Conservation (phyloP, 1,284 basidiomycete species). For the Cryptococcus amylolentus region DNA sequence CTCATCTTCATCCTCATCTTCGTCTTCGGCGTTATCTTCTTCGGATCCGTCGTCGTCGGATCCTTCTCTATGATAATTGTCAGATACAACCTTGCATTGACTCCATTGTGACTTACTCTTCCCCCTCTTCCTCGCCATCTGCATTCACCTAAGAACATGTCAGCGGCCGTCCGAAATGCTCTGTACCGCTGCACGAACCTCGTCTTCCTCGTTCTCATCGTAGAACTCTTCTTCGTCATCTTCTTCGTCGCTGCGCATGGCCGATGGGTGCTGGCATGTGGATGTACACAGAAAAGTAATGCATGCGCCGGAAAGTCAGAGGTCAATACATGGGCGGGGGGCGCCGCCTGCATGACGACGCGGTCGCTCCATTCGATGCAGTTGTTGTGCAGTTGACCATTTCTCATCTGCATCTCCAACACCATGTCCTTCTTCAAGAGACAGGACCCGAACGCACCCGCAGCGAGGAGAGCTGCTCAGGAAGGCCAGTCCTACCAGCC, state of each 20-base stretch:
- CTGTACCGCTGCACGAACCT: conserved; percentile 11
- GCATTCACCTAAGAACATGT: conserved; percentile 11
- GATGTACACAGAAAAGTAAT: too few relatives aligned
- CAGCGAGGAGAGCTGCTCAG: conserved; percentile 29
- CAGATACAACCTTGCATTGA: not conserved
- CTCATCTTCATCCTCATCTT: conserved; percentile 14
- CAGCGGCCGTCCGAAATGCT: not conserved
- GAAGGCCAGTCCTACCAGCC: conserved; percentile 34
- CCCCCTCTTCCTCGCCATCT: conserved; percentile 14
- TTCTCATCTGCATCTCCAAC: not conserved
- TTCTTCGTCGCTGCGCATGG: conserved; percentile 41
- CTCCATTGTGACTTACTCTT: conserved; percentile 9
- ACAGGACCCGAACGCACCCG: conserved; percentile 39
- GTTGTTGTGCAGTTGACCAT: not conserved
- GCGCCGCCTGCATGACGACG: too few relatives aligned
- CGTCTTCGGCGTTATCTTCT: conserved; percentile 18
- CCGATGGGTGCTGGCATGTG: too few relatives aligned
- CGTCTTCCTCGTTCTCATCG: conserved; percentile 29
- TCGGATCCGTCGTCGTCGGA: conserved; percentile 19
- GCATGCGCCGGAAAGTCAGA: too few relatives aligned
- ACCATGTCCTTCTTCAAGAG: conserved; percentile 50
- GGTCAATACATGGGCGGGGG: too few relatives aligned
- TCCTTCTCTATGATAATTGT: conserved; percentile 11
- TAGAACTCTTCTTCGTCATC: conserved; percentile 42
- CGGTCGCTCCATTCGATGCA: too few relatives aligned